Percentiles rank a stretch among this genome's conserved stretches.
Evolutionary conservation across 2,329 filamentous ascomycete genomes (phyloP).

Genomic region (Monilinia laxa): DNA sequence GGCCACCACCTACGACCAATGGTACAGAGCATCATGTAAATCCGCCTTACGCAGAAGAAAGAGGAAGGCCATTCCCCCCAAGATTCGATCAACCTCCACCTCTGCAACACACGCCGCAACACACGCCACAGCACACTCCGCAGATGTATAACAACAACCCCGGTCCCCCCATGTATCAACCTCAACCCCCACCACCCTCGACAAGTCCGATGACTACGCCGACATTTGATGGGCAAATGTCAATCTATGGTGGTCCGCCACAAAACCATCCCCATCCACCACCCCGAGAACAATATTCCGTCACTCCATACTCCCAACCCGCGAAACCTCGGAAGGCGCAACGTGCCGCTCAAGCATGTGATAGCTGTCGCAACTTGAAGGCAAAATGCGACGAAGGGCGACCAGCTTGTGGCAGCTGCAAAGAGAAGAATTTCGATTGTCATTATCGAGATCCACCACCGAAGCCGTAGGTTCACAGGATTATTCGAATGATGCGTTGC

Average conservation of each 20-base stretch:
- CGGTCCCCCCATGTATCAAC: constrained; percentile 27
- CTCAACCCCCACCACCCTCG: constrained; percentile 31
- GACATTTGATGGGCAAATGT: constrained; percentile 20
- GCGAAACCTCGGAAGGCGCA: constrained; percentile 35
- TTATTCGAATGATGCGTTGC: constrained; percentile 16
- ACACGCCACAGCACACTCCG: constrained; percentile 13
- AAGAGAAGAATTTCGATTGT: constrained; percentile 80
- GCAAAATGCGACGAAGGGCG: constrained; percentile 88
- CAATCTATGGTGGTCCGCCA: constrained; percentile 29
- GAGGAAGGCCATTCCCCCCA: constrained; percentile 27
- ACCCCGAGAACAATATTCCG: constrained; percentile 31
- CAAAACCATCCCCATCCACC: constrained; percentile 25
- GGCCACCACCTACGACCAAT: constrained; percentile 35
- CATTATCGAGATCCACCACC: constrained; percentile 88
- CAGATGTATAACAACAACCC: constrained; percentile 21
- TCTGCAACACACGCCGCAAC: constrained; percentile 18
- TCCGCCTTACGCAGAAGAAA: constrained; percentile 34
- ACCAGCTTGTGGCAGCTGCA: constrained; percentile 76
- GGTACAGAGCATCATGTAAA: constrained; percentile 35
- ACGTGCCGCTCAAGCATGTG: constrained; percentile 68
- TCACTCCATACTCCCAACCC: constrained; percentile 17
- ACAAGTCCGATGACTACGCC: constrained; percentile 37
- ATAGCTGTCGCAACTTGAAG: constrained; percentile 82
- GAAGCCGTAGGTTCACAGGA: constrained; percentile 70
- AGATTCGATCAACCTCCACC: constrained; percentile 31